These are phyloP conservation scores for Diatrype stigma DNA, from an alignment of 2,329 filamentous ascomycete species.

Conservation along the genomic window DNA sequence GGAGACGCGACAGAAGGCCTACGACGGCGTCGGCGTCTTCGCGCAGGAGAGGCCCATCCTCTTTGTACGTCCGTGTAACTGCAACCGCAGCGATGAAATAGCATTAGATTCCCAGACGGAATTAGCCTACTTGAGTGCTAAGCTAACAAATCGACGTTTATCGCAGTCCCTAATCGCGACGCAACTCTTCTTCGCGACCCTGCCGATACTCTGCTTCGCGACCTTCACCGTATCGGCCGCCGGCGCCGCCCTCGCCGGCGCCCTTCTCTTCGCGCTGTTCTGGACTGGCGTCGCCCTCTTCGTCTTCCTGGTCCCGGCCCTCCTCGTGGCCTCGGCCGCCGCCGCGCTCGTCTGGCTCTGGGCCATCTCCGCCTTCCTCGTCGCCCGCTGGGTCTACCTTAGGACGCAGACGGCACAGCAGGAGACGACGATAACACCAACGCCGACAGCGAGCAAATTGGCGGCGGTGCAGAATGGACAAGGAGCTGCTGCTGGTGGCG, in stretches of 20 bases:
- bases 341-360: slow-evolving; percentile 65
- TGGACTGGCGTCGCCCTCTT: slow-evolving; percentile 60
- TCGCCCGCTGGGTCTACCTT: slow-evolving; percentile 42
- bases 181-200: slow-evolving; percentile 60
- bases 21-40: slow-evolving; percentile 51
- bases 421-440: slow-evolving; percentile 8
- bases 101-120: slow-evolving; percentile 9
- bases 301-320: slow-evolving; percentile 62
- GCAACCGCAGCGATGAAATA: background rate
- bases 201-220: slow-evolving; percentile 66
- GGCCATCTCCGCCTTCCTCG: slow-evolving; percentile 56
- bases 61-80: slow-evolving; percentile 48
- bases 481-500: no score
- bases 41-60: slow-evolving; percentile 63
- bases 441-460: slow-evolving; percentile 4
- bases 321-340: slow-evolving; percentile 61
- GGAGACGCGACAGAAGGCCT: slow-evolving; percentile 52
- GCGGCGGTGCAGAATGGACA: slow-evolving; percentile 10
- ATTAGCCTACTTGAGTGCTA: no score
- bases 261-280: slow-evolving; percentile 63
- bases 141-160: background rate
- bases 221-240: slow-evolving; percentile 61
- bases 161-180: slow-evolving; percentile 61
- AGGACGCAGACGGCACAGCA: slow-evolving; percentile 10
- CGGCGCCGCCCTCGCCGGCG: slow-evolving; percentile 57